Conservation (phyloP, 2,329 filamentous ascomycete genomes). For the Fusarium annulatum region DNA sequence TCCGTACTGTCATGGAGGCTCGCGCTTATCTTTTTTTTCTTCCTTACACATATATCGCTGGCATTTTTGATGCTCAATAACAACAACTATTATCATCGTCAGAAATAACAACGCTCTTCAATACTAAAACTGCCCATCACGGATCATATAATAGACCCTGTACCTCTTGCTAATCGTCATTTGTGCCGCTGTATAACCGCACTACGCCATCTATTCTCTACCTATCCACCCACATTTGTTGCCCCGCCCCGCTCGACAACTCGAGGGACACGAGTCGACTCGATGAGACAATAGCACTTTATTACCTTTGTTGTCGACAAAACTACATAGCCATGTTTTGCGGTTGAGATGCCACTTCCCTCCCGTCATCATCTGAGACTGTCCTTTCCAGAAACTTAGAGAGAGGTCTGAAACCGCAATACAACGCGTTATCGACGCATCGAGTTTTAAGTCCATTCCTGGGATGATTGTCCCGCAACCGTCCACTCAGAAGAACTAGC, state of each 20-base stretch:
- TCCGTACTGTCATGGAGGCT: not conserved
- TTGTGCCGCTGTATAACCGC: conserved; percentile 12
- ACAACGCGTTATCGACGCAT: conserved; percentile 17
- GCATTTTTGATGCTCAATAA: not conserved
- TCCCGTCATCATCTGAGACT: not conserved
- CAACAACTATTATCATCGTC: not conserved
- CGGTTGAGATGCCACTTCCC: conserved; percentile 3
- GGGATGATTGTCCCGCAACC: conserved; percentile 33
- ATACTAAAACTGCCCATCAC: not conserved
- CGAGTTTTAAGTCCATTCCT: conserved; percentile 29
- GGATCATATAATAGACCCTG: not conserved
- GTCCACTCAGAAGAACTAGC: conserved; percentile 35
- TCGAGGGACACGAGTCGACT: conserved; percentile 17
- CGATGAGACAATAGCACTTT: conserved; percentile 23
- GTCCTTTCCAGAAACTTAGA: not conserved
- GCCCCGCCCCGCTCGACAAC: conserved; percentile 32
- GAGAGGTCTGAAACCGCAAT: not conserved
- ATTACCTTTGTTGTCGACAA: conserved; percentile 7
- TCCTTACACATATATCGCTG: not conserved
- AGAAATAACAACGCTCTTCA: not conserved
- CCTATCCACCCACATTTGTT: conserved; percentile 4
- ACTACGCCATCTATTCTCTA: conserved; percentile 11
- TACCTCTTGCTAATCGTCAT: not conserved
- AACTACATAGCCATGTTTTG: not conserved
- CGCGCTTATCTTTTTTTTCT: not conserved